Base-by-base conservation (phyloP, 2,329 filamentous ascomycete genomes). In the Ascochyta fabae region DNA sequence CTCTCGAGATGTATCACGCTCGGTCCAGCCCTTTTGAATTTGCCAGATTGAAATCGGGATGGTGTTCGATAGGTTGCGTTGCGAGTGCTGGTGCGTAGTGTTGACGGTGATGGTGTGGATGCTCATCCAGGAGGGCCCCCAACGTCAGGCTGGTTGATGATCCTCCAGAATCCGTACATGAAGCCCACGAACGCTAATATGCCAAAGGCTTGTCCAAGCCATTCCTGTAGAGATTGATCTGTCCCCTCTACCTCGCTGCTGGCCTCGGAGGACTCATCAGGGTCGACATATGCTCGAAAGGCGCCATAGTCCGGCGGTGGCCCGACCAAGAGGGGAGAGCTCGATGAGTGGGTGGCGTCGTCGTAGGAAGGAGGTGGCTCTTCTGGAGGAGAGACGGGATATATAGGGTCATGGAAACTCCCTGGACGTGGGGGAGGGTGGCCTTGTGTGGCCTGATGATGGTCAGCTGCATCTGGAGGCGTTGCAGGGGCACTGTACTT, bases 361-460 rank as follows among this genome's bases (percentile, higher is more conserved):
- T 73, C 64, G 44, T 75, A 75, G 2, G 71, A 74, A 4, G 72
- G 72, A 7, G 70, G 72, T 15, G 70, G 66, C 24, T 68, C 67
- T 26, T 68, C 62, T 35, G 68, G 65, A 12, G 52, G 60, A 26
- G 49, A 38, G 19, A 29, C 23, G 48, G 48, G 35, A 42, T 42
- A 48, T 54, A 45, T 56, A 42, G 50, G 53, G 48, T 35, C 55
- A 36, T 35, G 36, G 34, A 43, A 33, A 33, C 29, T 24, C 31
- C 48, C 48, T 48, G 66, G 51, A 24, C 57, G 61, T 35, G 58
- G 61, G 51, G 63, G 45, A 50, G 48, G 59, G 39, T 43, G 50
- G 49, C 45, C 50, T 43, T 34, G 40, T 43, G 58, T 41, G 40
- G 59, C 26, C 55, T 58, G 41, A 49, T 36, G 33, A n/a, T 47